A percentile compares a stretch with the other conserved stretches of the same genome.
These are phyloP conservation scores for Tylopilus felleus DNA, from an alignment of 768 basidiomycete genomes.

Conservation along the genomic window DNA sequence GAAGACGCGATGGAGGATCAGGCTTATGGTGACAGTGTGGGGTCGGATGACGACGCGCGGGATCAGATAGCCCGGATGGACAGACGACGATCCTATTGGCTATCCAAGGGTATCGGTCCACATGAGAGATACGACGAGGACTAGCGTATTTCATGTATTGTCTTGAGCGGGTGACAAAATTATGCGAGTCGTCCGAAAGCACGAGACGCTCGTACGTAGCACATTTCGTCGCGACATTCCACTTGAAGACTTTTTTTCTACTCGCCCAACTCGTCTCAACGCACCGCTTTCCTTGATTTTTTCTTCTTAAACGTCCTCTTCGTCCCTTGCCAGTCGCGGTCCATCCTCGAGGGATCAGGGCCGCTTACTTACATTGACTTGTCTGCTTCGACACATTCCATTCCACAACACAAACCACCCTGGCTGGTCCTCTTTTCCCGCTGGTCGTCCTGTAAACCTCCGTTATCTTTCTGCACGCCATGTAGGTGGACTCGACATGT, in stretches of 20 bases:
- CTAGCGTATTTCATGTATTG: neutral
- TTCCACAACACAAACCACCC: constrained; percentile 13
- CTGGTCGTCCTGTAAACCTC: constrained; percentile 21
- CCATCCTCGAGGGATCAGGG: constrained; percentile 11
- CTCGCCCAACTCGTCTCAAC: neutral
- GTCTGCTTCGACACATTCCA: constrained; percentile 8
- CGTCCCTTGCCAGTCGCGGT: neutral
- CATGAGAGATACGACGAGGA: constrained; percentile 20
- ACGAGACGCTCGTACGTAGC: neutral
- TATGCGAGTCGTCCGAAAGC: neutral
- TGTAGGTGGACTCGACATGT: constrained; percentile 18
- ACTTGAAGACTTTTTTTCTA: neutral
- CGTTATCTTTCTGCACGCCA: constrained; percentile 4
- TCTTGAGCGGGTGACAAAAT: neutral
- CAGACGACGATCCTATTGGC: constrained; percentile 51
- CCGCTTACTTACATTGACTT: constrained; percentile 9
- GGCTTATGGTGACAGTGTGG: constrained; percentile 16
- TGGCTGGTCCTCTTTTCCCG: constrained; percentile 19
- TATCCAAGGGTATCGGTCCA: constrained; percentile 48
- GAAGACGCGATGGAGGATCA: constrained; percentile 29
- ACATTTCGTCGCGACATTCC: constrained; percentile 29
- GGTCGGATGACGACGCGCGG: constrained; percentile 24
- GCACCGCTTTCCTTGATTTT: neutral
- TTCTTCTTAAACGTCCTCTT: neutral
- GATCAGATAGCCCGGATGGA: neutral